Conservation (phyloP, 441 rosid species). For the Iberis amara region DNA sequence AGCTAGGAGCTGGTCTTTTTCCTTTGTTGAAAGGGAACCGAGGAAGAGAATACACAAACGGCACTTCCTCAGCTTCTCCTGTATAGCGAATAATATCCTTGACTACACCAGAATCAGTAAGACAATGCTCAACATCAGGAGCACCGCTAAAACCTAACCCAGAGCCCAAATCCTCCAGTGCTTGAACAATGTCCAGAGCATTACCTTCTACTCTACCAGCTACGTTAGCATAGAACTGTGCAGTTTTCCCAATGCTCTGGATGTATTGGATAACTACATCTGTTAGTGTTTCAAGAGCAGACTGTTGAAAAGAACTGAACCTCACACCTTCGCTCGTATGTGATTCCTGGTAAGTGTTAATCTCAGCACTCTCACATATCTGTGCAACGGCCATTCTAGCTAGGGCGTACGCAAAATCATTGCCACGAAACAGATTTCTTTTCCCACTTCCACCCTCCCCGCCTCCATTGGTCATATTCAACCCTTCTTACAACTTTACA, state of each 20-base stretch:
- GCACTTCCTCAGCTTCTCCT: conserved; percentile 42
- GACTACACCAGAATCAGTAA: conserved; percentile 47
- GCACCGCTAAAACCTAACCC: conserved; percentile 54
- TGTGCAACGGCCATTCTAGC: conserved; percentile 66
- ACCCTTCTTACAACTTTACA: conserved; percentile 58
- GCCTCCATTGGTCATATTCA: conserved; percentile 94
- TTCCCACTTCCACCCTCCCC: conserved; percentile 56
- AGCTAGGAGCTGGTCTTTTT: conserved; percentile 37
- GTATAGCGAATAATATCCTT: conserved; percentile 56
- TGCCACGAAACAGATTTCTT: conserved; percentile 37
- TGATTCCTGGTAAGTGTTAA: conserved; percentile 38
- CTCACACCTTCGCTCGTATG: conserved; percentile 64
- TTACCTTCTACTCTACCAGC: conserved; percentile 61
- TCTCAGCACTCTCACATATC: conserved; percentile 62
- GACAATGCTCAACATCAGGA: conserved; percentile 50
- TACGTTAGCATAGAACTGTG: conserved; percentile 47
- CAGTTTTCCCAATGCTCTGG: conserved; percentile 44
- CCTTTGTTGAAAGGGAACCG: conserved; percentile 54
- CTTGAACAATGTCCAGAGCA: conserved; percentile 58
- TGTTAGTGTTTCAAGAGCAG: conserved; percentile 64
- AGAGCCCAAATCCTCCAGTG: conserved; percentile 54
- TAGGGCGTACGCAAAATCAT: conserved; percentile 45
- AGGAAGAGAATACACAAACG: conserved; percentile 61
- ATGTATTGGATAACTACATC: conserved; percentile 51
- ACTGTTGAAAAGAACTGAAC: conserved; percentile 65